Evolutionary conservation across 179 eudicot species (phyloP).

Genomic region (Sideroxylon spinosum): DNA sequence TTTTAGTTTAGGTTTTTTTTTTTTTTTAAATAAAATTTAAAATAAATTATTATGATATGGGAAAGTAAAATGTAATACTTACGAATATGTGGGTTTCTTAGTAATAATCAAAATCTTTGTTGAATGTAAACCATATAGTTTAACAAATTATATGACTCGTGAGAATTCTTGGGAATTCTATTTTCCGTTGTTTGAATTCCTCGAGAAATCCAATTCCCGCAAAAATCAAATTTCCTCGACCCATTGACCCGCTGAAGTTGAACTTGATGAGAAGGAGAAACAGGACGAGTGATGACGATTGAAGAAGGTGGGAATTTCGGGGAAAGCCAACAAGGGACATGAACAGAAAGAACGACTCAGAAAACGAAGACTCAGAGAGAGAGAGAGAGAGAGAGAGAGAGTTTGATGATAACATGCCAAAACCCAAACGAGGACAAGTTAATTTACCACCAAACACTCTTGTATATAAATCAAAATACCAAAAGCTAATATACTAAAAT

Average conservation of each 20-base stretch:
- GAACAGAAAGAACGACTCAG: constrained; percentile 18
- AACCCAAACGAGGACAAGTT: background rate
- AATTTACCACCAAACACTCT: background rate
- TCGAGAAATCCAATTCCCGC: background rate
- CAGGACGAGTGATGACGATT: constrained; percentile 4
- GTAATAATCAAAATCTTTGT: too few species aligned
- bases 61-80: too few species aligned
- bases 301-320: constrained; percentile 7
- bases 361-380: background rate
- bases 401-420: background rate
- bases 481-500: background rate
- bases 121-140: too few species aligned
- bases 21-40: too few species aligned
- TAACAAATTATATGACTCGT: too few species aligned
- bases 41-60: too few species aligned
- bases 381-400: background rate
- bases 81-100: too few species aligned
- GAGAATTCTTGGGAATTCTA: background rate
- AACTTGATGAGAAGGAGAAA: background rate
- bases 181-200: background rate
- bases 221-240: too few species aligned
- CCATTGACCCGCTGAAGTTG: background rate
- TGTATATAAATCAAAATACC: background rate
- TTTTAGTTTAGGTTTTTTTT: too few species aligned
- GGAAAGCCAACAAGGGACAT: constrained; percentile 2